Evolutionary conservation across 257 asterid genomes (phyloP).

Genomic region (Solanum pinnatisectum): DNA sequence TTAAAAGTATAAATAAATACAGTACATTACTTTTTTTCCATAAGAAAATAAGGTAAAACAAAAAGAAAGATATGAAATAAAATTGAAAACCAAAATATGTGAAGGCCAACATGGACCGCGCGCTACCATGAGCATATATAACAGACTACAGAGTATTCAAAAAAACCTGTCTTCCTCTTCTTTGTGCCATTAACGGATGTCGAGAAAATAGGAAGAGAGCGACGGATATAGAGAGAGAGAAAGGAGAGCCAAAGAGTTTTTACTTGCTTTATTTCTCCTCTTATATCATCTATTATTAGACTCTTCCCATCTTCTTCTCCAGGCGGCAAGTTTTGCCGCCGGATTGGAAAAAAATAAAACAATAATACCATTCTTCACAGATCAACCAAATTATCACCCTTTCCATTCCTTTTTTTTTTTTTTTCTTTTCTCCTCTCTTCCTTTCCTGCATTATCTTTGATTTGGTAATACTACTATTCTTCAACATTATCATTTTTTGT

Average conservation of each 20-base stretch:
- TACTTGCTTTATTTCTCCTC: not conserved
- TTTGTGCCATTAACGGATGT: not conserved
- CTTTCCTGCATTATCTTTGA: not conserved
- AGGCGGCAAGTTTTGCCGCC: constrained; percentile 3
- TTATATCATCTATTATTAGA: not conserved
- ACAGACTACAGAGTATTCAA: not conserved
- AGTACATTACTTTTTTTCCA: no score
- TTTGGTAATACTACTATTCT: not conserved
- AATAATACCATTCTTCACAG: not conserved
- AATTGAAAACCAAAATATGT: not conserved
- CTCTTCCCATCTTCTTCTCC: not conserved
- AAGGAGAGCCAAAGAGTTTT: not conserved
- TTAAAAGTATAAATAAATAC: no score
- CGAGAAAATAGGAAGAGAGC: not conserved
- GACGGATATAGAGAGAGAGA: not conserved
- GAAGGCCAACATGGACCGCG: not conserved
- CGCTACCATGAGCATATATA: not conserved
- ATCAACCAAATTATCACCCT: not conserved
- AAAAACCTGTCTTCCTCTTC: not conserved
- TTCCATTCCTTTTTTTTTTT: not conserved
- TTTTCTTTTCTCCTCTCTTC: not conserved
- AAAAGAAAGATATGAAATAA: not conserved
- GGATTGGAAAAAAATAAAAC: not conserved
- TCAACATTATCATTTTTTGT: not conserved
- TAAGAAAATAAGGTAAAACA: not conserved